Evolutionary conservation across 352 stramenopile genomes (phyloP), one percentile per base, ranked within the genome.

Genomic region (Phytophthora uliginosa): DNA sequence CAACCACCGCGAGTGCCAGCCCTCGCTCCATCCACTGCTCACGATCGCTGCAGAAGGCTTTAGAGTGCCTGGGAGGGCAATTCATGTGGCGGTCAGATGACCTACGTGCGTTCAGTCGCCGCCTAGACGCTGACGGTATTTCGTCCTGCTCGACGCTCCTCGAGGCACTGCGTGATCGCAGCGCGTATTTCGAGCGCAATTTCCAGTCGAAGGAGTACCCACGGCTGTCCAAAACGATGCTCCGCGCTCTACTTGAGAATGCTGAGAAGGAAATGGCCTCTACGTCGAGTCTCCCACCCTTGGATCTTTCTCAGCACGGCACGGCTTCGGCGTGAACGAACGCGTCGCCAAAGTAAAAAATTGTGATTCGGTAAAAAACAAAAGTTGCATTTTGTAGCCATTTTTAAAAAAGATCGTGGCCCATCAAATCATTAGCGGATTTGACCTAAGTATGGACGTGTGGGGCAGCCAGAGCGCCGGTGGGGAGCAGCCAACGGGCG

Each of bases 171-270:
- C 58, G 79, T 45, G 50, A 54, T 4, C 64, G 73, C 40, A 69
- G 82, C 38, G 53, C 61, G 2, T 69, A 66, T 51, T 90, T 90
- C 40, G 84, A 90, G 64, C 81, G 81, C 34, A 57, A 63, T 12
- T 78, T 90, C 58, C 83, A 91, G 71, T 85, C 67, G 17, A 47
- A n/a, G 1, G 66, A 73, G 34, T 90, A 86, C 55, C 83, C 82
- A 12, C 83, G 83, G 9, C 60, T 93, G 28, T 87, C 78, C 6
- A 83, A 84, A 59, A 59, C 74, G 52, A 78, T 93, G 36, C 63
- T 84, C 17, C 75, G 72, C 24, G 56, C 71, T 51, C 69, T 93
- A 0, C 71, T 61, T 8, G 40, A 33, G 24, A 72, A 51, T 20
- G 50, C 40, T 24, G 17, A 22, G 18, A 50, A 50, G 4, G 17